Base-by-base conservation (phyloP, 345 rosid species). In the Gossypium herbaceum region DNA sequence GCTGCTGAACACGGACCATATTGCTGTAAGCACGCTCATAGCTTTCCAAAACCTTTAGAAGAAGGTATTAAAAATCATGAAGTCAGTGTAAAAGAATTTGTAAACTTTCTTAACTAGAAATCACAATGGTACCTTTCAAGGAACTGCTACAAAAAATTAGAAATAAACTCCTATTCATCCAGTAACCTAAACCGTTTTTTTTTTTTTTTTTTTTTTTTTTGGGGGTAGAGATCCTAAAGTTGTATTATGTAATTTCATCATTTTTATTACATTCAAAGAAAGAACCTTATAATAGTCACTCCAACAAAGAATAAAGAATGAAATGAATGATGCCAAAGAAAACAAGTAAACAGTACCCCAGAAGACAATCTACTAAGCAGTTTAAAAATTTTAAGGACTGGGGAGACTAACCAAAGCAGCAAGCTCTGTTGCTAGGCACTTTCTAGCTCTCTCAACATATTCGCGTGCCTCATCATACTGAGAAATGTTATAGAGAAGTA, bases 1-100 rank as follows among this genome's bases (percentile, higher is more conserved):
- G 90, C 86, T 91, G 99, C 86, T 95, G 99, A 82, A 95, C 98
- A 71, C 97, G 97, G 79, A 95, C 96, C 99, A 95, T 93, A 81
- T 95, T 93, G 83, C 68, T 86, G 76, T 95, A 95, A 39, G 99
- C 98, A 81, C 99, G 97, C 73, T 95, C 98, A 76, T 95, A 95
- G 86, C 99, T 95, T 83, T 93, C 98, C 82, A 95, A 82, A 83
- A 95, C 99, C 99, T 95, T 34, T 5, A 34, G 17, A 13, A 51
- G 12, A 9, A 27, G 55, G 60, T n/a, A 45, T 27, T 68, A 34
- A 24, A 10, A 65, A 41, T 41, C 50, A 62, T 73, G 76, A 60
- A 34, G 41, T 34, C 41, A 5, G 41, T 5, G 7, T 34, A 34
- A 34, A 34, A 34, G 41, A 34, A 34, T 34, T 34, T 34, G 41